Evolutionary conservation across 495 filamentous ascomycete genomes (phyloP), one percentile per base, ranked within the genome.

Genomic region (Achaetomiella virescens): DNA sequence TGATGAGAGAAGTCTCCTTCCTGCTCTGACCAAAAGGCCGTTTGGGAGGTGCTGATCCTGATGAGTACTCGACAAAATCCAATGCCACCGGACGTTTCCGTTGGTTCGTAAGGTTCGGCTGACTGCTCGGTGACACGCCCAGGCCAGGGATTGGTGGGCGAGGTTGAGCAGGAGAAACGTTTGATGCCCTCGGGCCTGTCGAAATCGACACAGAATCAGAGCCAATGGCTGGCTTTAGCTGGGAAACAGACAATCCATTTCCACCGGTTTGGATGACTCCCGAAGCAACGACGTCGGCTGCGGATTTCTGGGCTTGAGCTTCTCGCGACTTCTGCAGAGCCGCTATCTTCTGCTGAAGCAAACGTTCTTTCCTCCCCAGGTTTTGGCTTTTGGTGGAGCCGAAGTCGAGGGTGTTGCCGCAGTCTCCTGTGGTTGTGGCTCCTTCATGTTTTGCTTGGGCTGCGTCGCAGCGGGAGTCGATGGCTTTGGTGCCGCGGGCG

Each of bases 61-160:
- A 57, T 5, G 82, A 73, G 55, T 82, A 82, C 41, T 76, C 76
- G 49, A 85, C 83, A 59, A 95, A 91, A 64, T 95, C 91, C 14
- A 88, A 79, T 35, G 91, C 90, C 41, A 88, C 86, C n/a, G 88
- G 89, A 20, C 91, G 85, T 68, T 96, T 96, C 18, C 86, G 81
- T 36, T 62, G 59, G 31, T 42, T 64, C 21, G 55, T 15, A 7
- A 51, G 41, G 9, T 33, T 42, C 3, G 53, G 50, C 22, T 61
- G 55, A 18, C 36, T 10, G 21, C 43, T 41, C 3, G 61, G 17
- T 4, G 64, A 54, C 2, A 55, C 21, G 3, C 33, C 21, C 25
- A 62, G 50, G 18, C 58, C 57, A 17, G 58, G 61, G 5, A 64
- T 48, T 10, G 48, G 48, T 3, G 59, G 49, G 20, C 17, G 31